Conservation (phyloP, 345 rosid genomes). For the Limnanthes douglasii region DNA sequence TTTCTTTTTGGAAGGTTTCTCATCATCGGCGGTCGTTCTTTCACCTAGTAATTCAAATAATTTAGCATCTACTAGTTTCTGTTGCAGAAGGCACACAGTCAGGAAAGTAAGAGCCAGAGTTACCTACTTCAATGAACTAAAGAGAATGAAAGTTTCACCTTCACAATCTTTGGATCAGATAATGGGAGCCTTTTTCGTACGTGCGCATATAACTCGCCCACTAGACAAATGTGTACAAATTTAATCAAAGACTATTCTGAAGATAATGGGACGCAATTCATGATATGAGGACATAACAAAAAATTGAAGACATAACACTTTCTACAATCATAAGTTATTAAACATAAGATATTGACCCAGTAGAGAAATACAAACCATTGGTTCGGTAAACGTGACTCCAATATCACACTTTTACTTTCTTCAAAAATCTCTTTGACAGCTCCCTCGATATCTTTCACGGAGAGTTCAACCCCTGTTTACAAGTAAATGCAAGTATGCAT, state of each 20-base stretch:
- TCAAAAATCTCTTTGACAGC: constrained; percentile 51
- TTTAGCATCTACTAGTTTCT: constrained; percentile 70
- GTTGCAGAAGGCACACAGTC: constrained; percentile 6
- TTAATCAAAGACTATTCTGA: background rate
- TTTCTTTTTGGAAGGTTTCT: constrained; percentile 79
- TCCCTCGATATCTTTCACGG: constrained; percentile 45
- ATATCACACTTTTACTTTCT: constrained; percentile 36
- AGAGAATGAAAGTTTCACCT: constrained; percentile 28
- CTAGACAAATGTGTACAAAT: constrained; percentile 17
- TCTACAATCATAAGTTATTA: no score
- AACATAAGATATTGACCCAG: background rate
- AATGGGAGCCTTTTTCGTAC: constrained; percentile 75
- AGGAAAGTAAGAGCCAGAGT: constrained; percentile 6
- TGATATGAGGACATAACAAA: no score
- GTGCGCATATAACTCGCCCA: constrained; percentile 56
- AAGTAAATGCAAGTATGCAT: no score
- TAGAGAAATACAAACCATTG: constrained; percentile 46
- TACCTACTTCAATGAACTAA: background rate
- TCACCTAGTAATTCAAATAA: constrained; percentile 75
- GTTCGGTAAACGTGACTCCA: constrained; percentile 76
- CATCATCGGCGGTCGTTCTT: constrained; percentile 82
- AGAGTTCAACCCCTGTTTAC: constrained; percentile 70
- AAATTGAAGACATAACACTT: no score
- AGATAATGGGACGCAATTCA: no score
- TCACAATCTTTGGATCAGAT: constrained; percentile 85